Evolutionary conservation across 2,329 filamentous ascomycete species (phyloP), one percentile per base, ranked within the genome.

Genomic region (Colletotrichum sp.): DNA sequence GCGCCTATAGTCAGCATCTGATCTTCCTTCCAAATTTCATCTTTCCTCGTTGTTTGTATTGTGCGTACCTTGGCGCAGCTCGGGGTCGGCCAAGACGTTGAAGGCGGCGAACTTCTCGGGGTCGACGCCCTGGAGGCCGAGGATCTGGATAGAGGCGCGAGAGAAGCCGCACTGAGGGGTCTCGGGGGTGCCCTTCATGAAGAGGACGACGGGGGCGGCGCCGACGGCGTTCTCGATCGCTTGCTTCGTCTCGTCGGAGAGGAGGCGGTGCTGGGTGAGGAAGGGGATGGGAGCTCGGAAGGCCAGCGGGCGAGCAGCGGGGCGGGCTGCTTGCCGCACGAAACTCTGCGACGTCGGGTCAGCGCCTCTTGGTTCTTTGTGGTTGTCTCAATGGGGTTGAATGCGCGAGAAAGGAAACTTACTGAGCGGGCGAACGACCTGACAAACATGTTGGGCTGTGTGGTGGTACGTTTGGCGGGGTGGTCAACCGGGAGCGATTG

Each of bases 151-250:
- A 83, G 92, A 95, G 71, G 96, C 96, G 81, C 96, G 92, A 75
- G 96, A 99, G 90, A 98, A 99, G 61, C 97, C 97, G 86, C 97
- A 99, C 86, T 98, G 96, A 24, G 97, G 97, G 77, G 92, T 95
- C 87, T 98, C 96, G 74, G 97, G 97, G 2, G 97, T 99, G 75
- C 97, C 97, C 89, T 99, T 99, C 97, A 99, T 99, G 90, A 99
- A 99, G 73, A 99, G 90, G 1, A 99, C 97, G 0, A 99, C 96
- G 3, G 96, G 96, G 0, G 96, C 94, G 1, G 96, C 96, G 28
- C 88, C 89, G 18, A 99, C 93, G 36, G 96, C 96, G 84, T 96
- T 95, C 85, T 98, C 95, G 81, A 99, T 99, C 30, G 96, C 96
- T 52, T 92, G 86, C 77, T 91, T 92, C 13, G 95, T 97, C 82